Percentiles rank a stretch among this genome's conserved stretches.
These are phyloP conservation scores for Nicotiana sylvestris DNA, from an alignment of 257 asterid genomes.

Conservation along the genomic window DNA sequence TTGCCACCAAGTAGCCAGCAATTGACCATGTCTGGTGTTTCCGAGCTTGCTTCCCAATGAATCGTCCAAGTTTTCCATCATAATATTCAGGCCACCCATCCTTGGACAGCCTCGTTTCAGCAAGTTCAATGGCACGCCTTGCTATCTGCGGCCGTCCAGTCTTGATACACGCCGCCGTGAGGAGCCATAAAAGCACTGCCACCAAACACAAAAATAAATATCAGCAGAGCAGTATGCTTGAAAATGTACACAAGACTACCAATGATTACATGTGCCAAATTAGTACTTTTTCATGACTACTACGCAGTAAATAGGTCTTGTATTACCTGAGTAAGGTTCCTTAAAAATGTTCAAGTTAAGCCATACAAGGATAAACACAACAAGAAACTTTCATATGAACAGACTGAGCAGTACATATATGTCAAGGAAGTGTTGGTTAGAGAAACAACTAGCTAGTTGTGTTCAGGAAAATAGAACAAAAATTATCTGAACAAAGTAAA, in stretches of 20 bases:
- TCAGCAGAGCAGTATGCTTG: background rate
- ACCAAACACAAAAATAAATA: background rate
- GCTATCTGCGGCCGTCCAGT: constrained; percentile 50
- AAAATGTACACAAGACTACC: background rate
- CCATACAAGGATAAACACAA: background rate
- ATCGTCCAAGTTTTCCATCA: constrained; percentile 46
- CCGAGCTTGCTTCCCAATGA: constrained; percentile 46
- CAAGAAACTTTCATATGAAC: too few relatives aligned
- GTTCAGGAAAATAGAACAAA: too few relatives aligned
- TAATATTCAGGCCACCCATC: constrained; percentile 54
- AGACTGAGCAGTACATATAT: background rate
- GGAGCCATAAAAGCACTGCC: constrained; percentile 47
- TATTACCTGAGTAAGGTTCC: background rate
- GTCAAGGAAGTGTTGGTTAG: background rate
- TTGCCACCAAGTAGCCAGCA: constrained; percentile 48
- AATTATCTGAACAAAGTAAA: too few relatives aligned
- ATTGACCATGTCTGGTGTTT: constrained; percentile 51
- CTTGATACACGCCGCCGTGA: constrained; percentile 54
- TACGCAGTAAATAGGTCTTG: too few relatives aligned
- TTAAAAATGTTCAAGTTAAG: background rate
- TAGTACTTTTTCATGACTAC: background rate
- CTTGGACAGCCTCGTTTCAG: constrained; percentile 38
- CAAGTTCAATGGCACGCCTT: constrained; percentile 43
- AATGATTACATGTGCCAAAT: too few relatives aligned
- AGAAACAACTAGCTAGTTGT: background rate